Conservation (phyloP, 2,329 filamentous ascomycete species). For the Colletotrichum lupini region DNA sequence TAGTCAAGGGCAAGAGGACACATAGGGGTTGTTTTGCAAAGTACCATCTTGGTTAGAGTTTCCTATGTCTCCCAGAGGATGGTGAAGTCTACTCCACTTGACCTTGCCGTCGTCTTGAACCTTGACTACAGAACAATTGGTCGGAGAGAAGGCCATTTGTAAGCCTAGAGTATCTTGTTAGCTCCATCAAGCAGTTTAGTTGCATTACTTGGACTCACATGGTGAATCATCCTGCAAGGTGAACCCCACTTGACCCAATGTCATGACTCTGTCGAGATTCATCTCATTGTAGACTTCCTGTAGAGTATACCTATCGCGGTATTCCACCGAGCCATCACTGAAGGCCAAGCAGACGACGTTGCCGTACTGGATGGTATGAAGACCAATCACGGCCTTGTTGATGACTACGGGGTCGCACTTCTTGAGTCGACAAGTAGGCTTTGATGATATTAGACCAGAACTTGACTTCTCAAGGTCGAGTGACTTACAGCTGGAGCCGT, state of each 20-base stretch:
- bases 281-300: slow-evolving; percentile 72
- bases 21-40: too few relatives aligned
- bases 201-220: slow-evolving; percentile 58
- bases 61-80: slow-evolving; percentile 59
- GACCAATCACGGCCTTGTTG: slow-evolving; percentile 76
- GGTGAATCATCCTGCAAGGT: slow-evolving; percentile 73
- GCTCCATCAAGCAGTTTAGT: not conserved
- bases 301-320: slow-evolving; percentile 81
- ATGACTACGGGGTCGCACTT: slow-evolving; percentile 75
- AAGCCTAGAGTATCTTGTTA: slow-evolving; percentile 54
- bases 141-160: slow-evolving; percentile 71
- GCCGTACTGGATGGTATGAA: slow-evolving; percentile 76
- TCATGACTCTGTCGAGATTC: slow-evolving; percentile 73
- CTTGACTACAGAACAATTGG: slow-evolving; percentile 67
- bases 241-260: slow-evolving; percentile 82
- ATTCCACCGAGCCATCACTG: slow-evolving; percentile 84
- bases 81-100: slow-evolving; percentile 67
- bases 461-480: not conserved
- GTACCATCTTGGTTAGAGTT: slow-evolving; percentile 61
- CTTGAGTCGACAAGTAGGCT: slow-evolving; percentile 58
- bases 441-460: slow-evolving; percentile 33
- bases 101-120: slow-evolving; percentile 68
- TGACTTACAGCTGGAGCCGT: slow-evolving; percentile 37
- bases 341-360: slow-evolving; percentile 79
- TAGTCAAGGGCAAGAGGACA: slow-evolving; percentile 34